Percentiles rank a stretch among this genome's conserved stretches.
phyloP scores from a whole-genome alignment of 352 stramenopile species.

The Phytophthora boehmeriae region DNA sequence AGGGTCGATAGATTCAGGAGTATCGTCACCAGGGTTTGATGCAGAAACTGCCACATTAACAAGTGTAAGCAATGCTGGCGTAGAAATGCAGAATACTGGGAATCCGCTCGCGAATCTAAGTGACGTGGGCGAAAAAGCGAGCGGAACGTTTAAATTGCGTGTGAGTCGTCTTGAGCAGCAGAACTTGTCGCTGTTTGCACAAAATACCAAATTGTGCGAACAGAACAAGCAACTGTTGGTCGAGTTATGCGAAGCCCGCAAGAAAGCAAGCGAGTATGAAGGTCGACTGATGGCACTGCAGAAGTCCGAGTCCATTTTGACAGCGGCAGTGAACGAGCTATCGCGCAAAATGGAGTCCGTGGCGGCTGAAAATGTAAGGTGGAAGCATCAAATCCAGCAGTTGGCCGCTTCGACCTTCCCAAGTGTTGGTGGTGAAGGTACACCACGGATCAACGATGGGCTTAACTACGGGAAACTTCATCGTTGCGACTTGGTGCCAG shows the following conservation, averaged over 20 bases:
- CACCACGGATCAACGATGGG: not conserved
- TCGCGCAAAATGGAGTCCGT: not conserved
- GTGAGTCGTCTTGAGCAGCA: constrained; percentile 16
- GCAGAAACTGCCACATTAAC: too few species aligned
- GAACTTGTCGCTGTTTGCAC: constrained; percentile 7
- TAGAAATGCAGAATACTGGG: not conserved
- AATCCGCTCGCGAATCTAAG: not conserved
- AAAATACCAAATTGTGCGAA: constrained; percentile 6
- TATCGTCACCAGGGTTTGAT: too few species aligned
- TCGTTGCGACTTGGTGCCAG: not conserved
- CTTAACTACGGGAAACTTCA: not conserved
- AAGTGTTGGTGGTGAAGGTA: not conserved
- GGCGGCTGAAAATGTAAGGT: constrained; percentile 2
- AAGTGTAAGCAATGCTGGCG: not conserved
- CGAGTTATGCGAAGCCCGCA: constrained; percentile 2
- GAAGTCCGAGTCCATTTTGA: not conserved
- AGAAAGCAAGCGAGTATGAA: not conserved
- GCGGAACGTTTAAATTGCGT: constrained; percentile 16
- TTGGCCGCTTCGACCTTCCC: not conserved
- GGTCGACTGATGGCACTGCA: not conserved
- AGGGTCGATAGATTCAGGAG: not conserved
- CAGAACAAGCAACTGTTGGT: not conserved
- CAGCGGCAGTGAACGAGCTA: not conserved
- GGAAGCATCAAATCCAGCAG: constrained; percentile 2
- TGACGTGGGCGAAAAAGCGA: constrained; percentile 1